These are phyloP conservation scores for Solanum hybrid DNA, from an alignment of 305 asterid species.

Conservation along the genomic window DNA sequence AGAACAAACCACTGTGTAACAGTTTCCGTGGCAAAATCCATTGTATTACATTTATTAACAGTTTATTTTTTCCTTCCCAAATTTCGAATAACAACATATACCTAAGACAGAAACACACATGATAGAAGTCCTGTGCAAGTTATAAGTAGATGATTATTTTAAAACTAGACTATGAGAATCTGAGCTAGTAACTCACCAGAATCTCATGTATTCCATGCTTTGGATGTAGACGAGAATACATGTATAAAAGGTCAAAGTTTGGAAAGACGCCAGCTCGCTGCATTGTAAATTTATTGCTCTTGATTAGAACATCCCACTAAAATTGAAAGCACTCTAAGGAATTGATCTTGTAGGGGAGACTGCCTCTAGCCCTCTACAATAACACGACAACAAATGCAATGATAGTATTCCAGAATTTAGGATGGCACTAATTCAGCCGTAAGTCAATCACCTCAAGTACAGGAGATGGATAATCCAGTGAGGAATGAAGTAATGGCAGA, in stretches of 20 bases:
- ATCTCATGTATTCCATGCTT: constrained; percentile 55
- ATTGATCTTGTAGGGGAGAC: neutral
- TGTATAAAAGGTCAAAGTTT: constrained; percentile 58
- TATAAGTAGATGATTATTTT: neutral
- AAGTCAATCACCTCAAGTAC: constrained; percentile 47
- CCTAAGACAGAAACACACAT: neutral
- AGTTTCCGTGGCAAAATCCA: neutral
- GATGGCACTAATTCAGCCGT: neutral
- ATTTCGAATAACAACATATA: neutral
- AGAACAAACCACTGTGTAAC: neutral
- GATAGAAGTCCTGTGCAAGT: neutral
- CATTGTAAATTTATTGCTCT: constrained; percentile 15
- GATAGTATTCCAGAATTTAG: neutral
- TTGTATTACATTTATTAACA: neutral
- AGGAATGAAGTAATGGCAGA: constrained; percentile 72
- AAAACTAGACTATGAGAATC: neutral
- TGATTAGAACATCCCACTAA: neutral
- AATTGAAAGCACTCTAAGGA: neutral
- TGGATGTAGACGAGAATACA: constrained; percentile 75
- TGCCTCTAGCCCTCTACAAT: neutral
- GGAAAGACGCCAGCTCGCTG: constrained; percentile 97
- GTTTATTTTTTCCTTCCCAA: neutral
- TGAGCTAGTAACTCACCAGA: constrained; percentile 37
- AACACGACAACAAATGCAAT: neutral
- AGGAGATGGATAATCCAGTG: constrained; percentile 75